Conservation (phyloP, 768 basidiomycete species). For the Calocera cornea region DNA sequence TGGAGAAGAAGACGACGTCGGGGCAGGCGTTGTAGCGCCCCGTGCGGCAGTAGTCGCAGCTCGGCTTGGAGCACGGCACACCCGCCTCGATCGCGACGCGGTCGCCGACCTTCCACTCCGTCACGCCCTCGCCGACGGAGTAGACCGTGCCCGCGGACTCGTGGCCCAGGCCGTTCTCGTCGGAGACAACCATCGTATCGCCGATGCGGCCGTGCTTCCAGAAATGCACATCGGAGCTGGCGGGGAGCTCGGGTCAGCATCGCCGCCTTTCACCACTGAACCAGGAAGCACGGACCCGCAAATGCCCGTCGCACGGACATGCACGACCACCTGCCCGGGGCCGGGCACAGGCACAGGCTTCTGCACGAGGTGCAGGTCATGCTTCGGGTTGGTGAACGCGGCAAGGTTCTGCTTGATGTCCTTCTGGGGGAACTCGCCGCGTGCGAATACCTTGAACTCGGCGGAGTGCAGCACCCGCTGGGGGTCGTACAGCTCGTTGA, state of each 20-base stretch:
- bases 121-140: conserved; percentile 24
- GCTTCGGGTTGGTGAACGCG: conserved; percentile 22
- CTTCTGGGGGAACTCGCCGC: conserved; percentile 11
- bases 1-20: conserved; percentile 29
- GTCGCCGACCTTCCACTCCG: conserved; percentile 25
- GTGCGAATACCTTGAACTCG: conserved; percentile 22
- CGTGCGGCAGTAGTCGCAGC: conserved; percentile 26
- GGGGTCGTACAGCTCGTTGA: conserved; percentile 24
- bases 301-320: conserved; percentile 28
- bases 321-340: conserved; percentile 22
- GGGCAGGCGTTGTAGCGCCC: conserved; percentile 31
- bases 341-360: conserved; percentile 24
- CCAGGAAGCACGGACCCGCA: conserved; percentile 22
- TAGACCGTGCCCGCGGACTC: conserved; percentile 27
- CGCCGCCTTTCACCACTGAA: neutral
- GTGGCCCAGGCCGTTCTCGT: conserved; percentile 24
- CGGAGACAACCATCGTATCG: conserved; percentile 22
- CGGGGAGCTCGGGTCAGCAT: neutral
- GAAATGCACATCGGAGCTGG: conserved; percentile 25
- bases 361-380: conserved; percentile 25
- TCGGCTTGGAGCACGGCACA: conserved; percentile 22
- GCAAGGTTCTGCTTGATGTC: conserved; percentile 23
- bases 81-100: conserved; percentile 25
- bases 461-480: conserved; percentile 21
- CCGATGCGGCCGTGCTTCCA: conserved; percentile 29